These are phyloP conservation scores for Arthrobotrys pseudoclavata DNA, from an alignment of 2,329 filamentous ascomycete species.

Conservation along the genomic window DNA sequence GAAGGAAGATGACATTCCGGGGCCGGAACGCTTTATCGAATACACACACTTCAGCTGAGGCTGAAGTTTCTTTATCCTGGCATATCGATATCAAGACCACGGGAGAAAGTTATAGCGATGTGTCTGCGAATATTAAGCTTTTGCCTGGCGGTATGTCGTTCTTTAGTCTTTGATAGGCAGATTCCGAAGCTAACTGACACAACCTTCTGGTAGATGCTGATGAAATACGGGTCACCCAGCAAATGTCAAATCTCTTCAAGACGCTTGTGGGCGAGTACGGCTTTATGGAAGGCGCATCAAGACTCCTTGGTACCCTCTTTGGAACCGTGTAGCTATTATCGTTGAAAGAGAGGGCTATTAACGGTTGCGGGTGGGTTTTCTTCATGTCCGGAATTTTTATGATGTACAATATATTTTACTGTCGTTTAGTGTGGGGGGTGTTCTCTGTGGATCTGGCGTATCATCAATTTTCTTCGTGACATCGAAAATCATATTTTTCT, in stretches of 20 bases:
- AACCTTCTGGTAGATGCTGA: slow-evolving; percentile 15
- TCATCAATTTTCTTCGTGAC: too few relatives aligned
- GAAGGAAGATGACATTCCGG: slow-evolving; percentile 35
- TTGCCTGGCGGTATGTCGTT: slow-evolving; percentile 19
- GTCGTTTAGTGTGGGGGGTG: neutral
- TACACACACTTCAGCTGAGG: neutral
- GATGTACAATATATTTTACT: neutral
- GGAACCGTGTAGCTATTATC: neutral
- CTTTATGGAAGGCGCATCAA: slow-evolving; percentile 35
- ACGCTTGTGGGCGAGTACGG: slow-evolving; percentile 43
- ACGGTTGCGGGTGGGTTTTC: neutral
- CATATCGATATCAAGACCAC: slow-evolving; percentile 19
- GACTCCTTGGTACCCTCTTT: slow-evolving; percentile 36
- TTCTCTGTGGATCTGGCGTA: too few relatives aligned
- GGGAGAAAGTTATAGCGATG: slow-evolving; percentile 32
- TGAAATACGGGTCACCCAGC: slow-evolving; percentile 23
- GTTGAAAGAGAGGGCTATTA: neutral
- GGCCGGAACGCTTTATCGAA: slow-evolving; percentile 15
- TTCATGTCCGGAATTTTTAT: neutral
- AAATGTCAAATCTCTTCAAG: slow-evolving; percentile 45
- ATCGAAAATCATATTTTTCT: neutral
- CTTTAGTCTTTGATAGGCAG: neutral
- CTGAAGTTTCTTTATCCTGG: slow-evolving; percentile 38
- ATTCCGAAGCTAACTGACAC: neutral
- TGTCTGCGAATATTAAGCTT: slow-evolving; percentile 28